Evolutionary conservation across 306 rosid species (phyloP), one percentile per base, ranked within the genome.

Genomic region (Lotus japonicus): DNA sequence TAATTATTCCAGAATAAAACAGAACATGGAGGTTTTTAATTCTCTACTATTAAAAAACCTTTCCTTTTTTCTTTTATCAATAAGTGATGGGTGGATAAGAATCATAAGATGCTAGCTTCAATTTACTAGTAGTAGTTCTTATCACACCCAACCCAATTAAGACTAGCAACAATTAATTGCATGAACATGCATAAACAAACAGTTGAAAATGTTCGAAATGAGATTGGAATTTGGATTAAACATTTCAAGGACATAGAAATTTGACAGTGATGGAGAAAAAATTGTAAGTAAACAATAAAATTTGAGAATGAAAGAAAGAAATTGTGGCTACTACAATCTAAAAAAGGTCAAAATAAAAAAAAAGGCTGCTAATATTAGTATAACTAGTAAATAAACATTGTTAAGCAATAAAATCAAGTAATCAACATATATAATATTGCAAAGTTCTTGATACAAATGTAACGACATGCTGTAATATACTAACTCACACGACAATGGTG

Each of bases 191-290:
- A 39, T 38, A 73, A 59, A 58, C 15, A 19, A 33, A 58, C 43
- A 9, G 53, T 68, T 68, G 68, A 71, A 80, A 71, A 73, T n/a
- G 59, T 73, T 51, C 58, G 57, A 74, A 59, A 15, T 7, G 58
- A 9, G 71, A 77, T 61, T 51, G 70, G 77, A 56, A 64, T 64
- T 64, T 49, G 50, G 48, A 71, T 4, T 60, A 11, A 35, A 71
- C 35, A 16, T 45, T 44, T 26, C 31, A 26, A 46, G 26, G 18
- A 41, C 16, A 35, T 14, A 1, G 38, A 72, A 21, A 33, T 42
- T 61, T 38, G 69, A 36, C 61, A 71, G 10, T 0, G 19, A 38
- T 17, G 46, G 18, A 6, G 10, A 64, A 64, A 44, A 43, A 12
- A 17, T 26, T 26, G 33, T 42, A 73, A 52, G 64, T 2, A 63